Base-by-base conservation (phyloP, 306 rosid genomes). In the Medicago truncatula region DNA sequence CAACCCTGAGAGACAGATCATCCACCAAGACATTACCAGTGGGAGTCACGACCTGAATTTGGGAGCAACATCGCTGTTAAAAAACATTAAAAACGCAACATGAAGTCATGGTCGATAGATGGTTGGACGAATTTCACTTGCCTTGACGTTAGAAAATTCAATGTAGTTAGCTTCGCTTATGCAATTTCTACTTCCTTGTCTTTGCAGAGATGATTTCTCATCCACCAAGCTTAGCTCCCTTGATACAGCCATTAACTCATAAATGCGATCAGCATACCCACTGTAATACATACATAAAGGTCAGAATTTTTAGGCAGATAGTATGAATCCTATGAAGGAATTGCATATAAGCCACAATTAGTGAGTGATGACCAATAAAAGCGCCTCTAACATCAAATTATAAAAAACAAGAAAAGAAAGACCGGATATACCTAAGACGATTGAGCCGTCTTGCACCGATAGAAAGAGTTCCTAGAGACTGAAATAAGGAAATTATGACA, bases 211-310 rank as follows among this genome's bases (percentile, higher is more conserved):
- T 75, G 95, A 83, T 71, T 77, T 87, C 68, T 88, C 87, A 79
- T 80, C 84, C 69, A 71, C 89, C 70, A 80, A 52, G 77, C 89
- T 85, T 71, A 96, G 88, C 85, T 96, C 99, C 83, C 87, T 89
- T 82, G 99, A 88, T 75, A 92, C 82, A 81, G 73, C 85, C 83
- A 96, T 76, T 82, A 96, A 66, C 81, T 96, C 99, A 77, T 90
- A 88, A 82, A 96, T 92, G 66, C 98, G 98, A 79, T 89, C 96
- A 20, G 99, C 99, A 82, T 86, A 96, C 77, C 99, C 99, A 85
- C 99, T 96, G 87, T 44, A 81, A 83, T 54, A 65, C 71, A 73
- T 25, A 61, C 54, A 70, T 44, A 53, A 28, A 31, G 31, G 70
- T 73, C 75, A 80, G 82, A 56, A 80, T 65, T 64, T 64, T 54